Percentiles rank a stretch among this genome's conserved stretches.
These are phyloP conservation scores for Fonsecaea erecta DNA, from an alignment of 2,329 filamentous ascomycete species.

Conservation along the genomic window DNA sequence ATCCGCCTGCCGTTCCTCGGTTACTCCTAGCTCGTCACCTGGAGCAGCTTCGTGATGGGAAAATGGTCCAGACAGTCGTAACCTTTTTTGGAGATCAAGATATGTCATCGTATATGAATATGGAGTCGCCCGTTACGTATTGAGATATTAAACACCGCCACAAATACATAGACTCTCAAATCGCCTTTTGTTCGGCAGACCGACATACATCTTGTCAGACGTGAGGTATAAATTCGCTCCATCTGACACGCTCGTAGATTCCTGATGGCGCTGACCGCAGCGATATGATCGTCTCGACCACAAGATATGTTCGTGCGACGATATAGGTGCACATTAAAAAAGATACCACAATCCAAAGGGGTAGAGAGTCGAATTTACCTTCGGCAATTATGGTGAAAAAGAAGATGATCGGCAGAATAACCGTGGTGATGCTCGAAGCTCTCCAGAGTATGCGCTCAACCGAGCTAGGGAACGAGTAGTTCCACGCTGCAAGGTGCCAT, in stretches of 20 bases:
- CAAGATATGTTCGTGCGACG: not conserved
- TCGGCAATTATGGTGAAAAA: not conserved
- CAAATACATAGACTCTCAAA: not conserved
- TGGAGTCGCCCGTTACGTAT: not conserved
- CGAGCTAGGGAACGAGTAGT: constrained; percentile 5
- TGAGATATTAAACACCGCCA: not conserved
- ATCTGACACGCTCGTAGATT: not conserved
- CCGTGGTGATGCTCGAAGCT: not conserved
- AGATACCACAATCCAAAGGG: no score
- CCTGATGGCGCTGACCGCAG: constrained; percentile 3
- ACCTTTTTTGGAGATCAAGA: not conserved
- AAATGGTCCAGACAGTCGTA: not conserved
- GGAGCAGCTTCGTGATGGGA: not conserved
- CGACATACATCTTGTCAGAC: not conserved
- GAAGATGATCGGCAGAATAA: not conserved
- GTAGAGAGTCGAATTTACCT: no score
- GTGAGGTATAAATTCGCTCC: constrained; percentile 1
- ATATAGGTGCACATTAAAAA: not conserved
- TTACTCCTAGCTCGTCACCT: not conserved
- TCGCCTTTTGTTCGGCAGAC: not conserved
- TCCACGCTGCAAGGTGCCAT: constrained; percentile 8
- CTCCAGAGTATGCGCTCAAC: not conserved
- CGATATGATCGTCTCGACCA: constrained; percentile 7
- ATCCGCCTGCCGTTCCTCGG: not conserved
- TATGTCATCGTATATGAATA: not conserved